Evolutionary conservation across 345 rosid genomes (phyloP).

Genomic region (Brassica cretica): DNA sequence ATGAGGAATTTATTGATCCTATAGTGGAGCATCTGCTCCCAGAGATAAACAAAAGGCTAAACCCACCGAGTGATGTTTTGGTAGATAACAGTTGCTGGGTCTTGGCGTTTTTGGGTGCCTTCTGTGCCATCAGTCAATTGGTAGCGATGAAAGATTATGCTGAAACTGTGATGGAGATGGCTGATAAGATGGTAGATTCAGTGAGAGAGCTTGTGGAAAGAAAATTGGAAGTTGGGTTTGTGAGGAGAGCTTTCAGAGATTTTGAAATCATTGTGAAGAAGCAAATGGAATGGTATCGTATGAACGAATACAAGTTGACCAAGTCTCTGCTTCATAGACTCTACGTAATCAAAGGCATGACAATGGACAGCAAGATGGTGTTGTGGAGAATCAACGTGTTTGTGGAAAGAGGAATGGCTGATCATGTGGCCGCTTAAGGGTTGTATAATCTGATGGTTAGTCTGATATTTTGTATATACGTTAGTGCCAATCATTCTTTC

Average conservation of each 20-base stretch:
- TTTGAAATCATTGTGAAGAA: slow-evolving; percentile 14
- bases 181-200: slow-evolving; percentile 2
- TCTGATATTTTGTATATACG: neutral
- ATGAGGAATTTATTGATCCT: neutral
- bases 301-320: neutral
- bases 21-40: neutral
- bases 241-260: slow-evolving; percentile 24
- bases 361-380: slow-evolving; percentile 6
- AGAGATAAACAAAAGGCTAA: neutral
- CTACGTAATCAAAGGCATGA: slow-evolving; percentile 5
- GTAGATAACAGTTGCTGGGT: slow-evolving; percentile 9
- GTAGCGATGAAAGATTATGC: neutral
- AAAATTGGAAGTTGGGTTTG: slow-evolving; percentile 13
- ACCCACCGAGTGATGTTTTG: slow-evolving; percentile 1
- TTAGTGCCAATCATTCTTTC: neutral
- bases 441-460: neutral
- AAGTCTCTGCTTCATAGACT: slow-evolving; percentile 1
- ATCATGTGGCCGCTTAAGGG: neutral
- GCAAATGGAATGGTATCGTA: neutral
- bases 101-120: slow-evolving; percentile 22
- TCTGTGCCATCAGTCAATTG: slow-evolving; percentile 9
- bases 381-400: neutral
- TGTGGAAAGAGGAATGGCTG: neutral
- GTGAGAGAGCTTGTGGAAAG: slow-evolving; percentile 16
- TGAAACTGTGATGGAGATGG: neutral